Evolutionary conservation across 352 stramenopile species (phyloP).

Genomic region (Phytophthora hibernalis): DNA sequence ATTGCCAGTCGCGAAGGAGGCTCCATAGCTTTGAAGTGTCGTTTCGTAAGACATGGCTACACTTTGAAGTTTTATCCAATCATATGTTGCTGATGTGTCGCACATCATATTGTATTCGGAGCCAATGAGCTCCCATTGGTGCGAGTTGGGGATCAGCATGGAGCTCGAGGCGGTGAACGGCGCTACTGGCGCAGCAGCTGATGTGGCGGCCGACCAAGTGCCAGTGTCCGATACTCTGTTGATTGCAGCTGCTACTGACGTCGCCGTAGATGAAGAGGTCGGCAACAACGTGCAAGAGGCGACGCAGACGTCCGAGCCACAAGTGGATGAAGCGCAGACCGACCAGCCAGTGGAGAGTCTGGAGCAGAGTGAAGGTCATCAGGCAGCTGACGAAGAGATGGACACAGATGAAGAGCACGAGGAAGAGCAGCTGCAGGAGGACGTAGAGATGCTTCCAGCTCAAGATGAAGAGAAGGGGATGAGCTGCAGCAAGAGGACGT

Average conservation of each 20-base stretch:
- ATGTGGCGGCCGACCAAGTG: neutral
- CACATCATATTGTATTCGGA: slow-evolving; percentile 10
- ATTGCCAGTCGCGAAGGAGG: neutral
- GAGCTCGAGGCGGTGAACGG: slow-evolving; percentile 19
- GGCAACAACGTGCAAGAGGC: slow-evolving; percentile 4
- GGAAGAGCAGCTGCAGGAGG: slow-evolving; percentile 3
- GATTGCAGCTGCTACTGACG: neutral
- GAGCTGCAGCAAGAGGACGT: no score
- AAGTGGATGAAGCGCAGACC: neutral
- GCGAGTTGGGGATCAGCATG: slow-evolving; percentile 26
- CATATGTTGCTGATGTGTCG: neutral
- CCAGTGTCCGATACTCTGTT: neutral
- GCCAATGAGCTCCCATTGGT: slow-evolving; percentile 11
- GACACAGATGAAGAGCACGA: neutral
- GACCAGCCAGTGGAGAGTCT: slow-evolving; percentile 9
- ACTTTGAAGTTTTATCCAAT: slow-evolving; percentile 18
- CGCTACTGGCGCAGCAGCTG: neutral
- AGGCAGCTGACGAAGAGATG: neutral
- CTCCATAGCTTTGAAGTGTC: slow-evolving; percentile 13
- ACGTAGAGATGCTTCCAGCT: neutral
- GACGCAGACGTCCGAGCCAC: neutral
- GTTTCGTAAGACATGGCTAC: slow-evolving; percentile 32
- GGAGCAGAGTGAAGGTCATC: neutral
- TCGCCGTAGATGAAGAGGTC: neutral
- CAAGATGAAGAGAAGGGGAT: no score